Percentiles rank a stretch among this genome's conserved stretches.
Evolutionary conservation across 1,284 basidiomycete species (phyloP).

Genomic region (Porodaedalea pini): DNA sequence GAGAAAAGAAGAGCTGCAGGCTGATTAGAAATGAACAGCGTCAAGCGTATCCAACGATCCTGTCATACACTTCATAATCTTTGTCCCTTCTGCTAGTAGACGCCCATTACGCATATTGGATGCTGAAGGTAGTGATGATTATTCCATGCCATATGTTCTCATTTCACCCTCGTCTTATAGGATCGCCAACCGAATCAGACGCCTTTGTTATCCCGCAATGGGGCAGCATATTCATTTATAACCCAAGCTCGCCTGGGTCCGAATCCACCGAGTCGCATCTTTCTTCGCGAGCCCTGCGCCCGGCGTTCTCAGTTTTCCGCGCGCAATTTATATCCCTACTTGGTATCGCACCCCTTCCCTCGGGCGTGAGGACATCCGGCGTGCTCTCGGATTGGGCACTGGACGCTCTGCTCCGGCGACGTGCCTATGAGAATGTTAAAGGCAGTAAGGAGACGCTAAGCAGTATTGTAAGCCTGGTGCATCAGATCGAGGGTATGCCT

Average conservation of each 20-base stretch:
- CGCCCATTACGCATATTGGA: slow-evolving; percentile 72
- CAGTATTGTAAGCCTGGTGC: slow-evolving; percentile 80
- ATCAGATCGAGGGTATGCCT: slow-evolving; percentile 88
- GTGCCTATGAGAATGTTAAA: slow-evolving; percentile 68
- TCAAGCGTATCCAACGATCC: slow-evolving; percentile 85
- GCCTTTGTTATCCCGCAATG: slow-evolving; percentile 94
- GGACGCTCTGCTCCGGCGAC: slow-evolving; percentile 68
- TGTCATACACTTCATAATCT: slow-evolving; percentile 90
- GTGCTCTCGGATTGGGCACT: slow-evolving; percentile 72
- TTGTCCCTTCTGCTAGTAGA: slow-evolving; percentile 71
- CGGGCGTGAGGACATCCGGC: slow-evolving; percentile 24
- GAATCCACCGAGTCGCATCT: slow-evolving; percentile 31
- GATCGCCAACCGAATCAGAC: slow-evolving; percentile 43
- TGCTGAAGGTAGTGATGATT: slow-evolving; percentile 41
- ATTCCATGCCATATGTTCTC: not conserved
- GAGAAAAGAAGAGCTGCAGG: not conserved
- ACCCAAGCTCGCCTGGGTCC: slow-evolving; percentile 41
- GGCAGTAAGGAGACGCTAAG: slow-evolving; percentile 70
- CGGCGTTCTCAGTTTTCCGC: slow-evolving; percentile 69
- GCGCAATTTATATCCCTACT: slow-evolving; percentile 75
- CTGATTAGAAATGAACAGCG: slow-evolving; percentile 40
- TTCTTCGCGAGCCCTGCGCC: slow-evolving; percentile 43
- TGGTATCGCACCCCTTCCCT: slow-evolving; percentile 68
- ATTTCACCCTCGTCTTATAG: slow-evolving; percentile 31
- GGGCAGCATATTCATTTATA: slow-evolving; percentile 86